Evolutionary conservation across 2,329 filamentous ascomycete species (phyloP), one percentile per base, ranked within the genome.

Genomic region (Zymoseptoria crescenta): DNA sequence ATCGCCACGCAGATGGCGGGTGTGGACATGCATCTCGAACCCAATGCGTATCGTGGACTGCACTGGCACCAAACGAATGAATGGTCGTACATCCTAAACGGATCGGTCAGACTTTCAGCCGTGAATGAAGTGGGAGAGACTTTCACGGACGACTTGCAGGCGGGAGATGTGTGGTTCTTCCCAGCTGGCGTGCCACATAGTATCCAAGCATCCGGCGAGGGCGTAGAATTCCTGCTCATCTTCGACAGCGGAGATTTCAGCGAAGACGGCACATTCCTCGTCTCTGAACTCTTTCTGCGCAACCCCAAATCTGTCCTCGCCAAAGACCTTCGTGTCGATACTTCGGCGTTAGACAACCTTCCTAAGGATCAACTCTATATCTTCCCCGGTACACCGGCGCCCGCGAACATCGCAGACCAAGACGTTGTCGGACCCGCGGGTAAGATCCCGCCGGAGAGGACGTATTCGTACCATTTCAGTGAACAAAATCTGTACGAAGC

Each of bases 261-360:
- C 55, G 83, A 86, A 70, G 81, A 85, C 57, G 77, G 76, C 52
- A 86, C 83, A 0, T 84, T 84, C 73, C 76, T 86, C 3, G 76
- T 83, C 16, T 78, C 79, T 8, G 65, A 67, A 19, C 62, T 67
- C n/a, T 67, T 67, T 58, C 56, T 65, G 51, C 45, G 68, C 68
- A 56, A 70, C 68, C 54, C 76, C 2, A 68, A 73, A 53, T 67
- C 66, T 0, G 75, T 77, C 0, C 59, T 78, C 16, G 75, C 76
- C 24, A 78, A 78, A 63, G 73, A 78, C 62, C 71, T 78, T 45
- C 72, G 72, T 21, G 73, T 74, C 6, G 69, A 72, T 6, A 68
- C 72, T 1, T 67, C 70, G 10, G 72, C 70, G 10, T 71, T 76
- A 59, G 70, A 74, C 53, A 69, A 73, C 13, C 61, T 76, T 1